These are phyloP conservation scores for Backusella parvicylindrica DNA, from an alignment of 192 early-diverging fungal genomes.

Conservation along the genomic window DNA sequence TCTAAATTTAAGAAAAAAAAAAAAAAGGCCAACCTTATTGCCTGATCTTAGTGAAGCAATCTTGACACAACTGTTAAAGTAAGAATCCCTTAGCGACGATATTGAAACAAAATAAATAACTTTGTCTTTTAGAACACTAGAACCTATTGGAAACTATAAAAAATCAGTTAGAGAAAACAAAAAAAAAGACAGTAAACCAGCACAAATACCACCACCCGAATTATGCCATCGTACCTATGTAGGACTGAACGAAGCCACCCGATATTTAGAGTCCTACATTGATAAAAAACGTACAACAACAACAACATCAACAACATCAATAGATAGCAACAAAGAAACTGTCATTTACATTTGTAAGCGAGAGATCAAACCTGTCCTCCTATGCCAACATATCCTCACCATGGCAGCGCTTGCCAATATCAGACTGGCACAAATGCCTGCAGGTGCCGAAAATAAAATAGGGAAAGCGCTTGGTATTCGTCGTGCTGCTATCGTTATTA, in stretches of 20 bases:
- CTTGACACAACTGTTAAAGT: neutral
- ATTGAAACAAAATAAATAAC: neutral
- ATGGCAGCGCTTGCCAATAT: constrained; percentile 8
- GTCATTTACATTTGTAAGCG: constrained; percentile 16
- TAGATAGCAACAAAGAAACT: neutral
- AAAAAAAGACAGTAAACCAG: neutral
- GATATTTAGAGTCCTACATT: constrained; percentile 7
- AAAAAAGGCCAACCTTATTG: neutral
- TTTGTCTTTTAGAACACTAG: neutral
- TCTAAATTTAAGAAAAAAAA: neutral
- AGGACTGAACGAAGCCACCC: constrained; percentile 15
- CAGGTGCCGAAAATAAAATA: neutral
- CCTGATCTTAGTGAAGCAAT: neutral
- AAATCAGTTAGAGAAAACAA: neutral
- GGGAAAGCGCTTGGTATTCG: neutral
- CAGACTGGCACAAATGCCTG: neutral
- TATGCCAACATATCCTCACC: constrained; percentile 9
- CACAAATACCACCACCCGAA: neutral
- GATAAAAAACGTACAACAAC: neutral
- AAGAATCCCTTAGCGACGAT: neutral
- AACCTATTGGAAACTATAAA: constrained; percentile 12
- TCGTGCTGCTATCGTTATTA: neutral
- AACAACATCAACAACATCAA: neutral
- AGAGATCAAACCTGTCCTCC: constrained; percentile 1
- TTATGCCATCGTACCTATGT: neutral